Conservation (phyloP, 192 early-diverging fungal genomes). For the Neocallimastix lanati region DNA sequence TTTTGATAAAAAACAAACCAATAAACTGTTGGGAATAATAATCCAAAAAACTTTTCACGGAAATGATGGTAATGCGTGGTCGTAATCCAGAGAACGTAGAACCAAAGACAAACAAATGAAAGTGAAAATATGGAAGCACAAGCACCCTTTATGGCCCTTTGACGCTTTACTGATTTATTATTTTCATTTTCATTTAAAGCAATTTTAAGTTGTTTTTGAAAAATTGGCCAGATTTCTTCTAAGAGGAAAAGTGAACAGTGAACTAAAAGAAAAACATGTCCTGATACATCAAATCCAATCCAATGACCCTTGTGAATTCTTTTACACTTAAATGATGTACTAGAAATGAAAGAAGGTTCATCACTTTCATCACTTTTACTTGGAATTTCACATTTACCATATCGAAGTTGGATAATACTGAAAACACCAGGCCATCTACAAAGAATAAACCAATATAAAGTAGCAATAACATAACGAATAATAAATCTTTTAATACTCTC, state of each 20-base stretch:
- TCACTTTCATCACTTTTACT: background rate
- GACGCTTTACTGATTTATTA: too few species aligned
- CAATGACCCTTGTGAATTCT: slow-evolving; percentile 37
- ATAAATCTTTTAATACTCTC: background rate
- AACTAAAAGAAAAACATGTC: slow-evolving; percentile 68
- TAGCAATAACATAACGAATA: slow-evolving; percentile 34
- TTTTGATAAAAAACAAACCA: too few species aligned
- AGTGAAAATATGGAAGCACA: too few species aligned
- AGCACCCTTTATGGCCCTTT: too few species aligned
- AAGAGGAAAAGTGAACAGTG: slow-evolving; percentile 54
- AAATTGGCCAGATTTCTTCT: slow-evolving; percentile 29
- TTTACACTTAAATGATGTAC: slow-evolving; percentile 18
- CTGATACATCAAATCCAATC: slow-evolving; percentile 64
- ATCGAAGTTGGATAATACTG: slow-evolving; percentile 62
- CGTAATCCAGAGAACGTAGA: too few species aligned
- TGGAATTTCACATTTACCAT: slow-evolving; percentile 16
- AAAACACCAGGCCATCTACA: slow-evolving; percentile 70
- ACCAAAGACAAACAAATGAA: too few species aligned
- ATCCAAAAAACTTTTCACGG: too few species aligned
- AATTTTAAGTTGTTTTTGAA: background rate
- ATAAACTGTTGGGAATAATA: too few species aligned
- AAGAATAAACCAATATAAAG: slow-evolving; percentile 65
- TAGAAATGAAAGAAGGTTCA: background rate
- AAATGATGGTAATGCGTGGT: too few species aligned
- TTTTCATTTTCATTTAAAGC: too few species aligned